Evolutionary conservation across 78 protist genomes (phyloP), one percentile per base, ranked within the genome.

Genomic region (Bodo saltans): DNA sequence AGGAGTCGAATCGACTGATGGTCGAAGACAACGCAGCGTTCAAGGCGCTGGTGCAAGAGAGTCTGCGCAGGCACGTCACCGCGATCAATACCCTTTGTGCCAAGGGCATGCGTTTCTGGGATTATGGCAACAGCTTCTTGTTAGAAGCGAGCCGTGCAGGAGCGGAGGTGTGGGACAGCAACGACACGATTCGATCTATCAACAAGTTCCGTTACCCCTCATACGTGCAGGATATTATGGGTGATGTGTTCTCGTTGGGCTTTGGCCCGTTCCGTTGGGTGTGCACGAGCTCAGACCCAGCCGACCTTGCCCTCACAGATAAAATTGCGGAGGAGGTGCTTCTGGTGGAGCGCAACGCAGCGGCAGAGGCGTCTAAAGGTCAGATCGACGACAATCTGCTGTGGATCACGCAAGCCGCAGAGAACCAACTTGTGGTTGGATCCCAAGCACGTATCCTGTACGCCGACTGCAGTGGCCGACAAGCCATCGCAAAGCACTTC

Each of bases 211-310:
- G 40, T 17, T 94, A 93, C 71, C 97, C 97, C 47, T 76, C 91
- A 1, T 94, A 94, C 85, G 96, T 94, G 28, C 89, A 94, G 79
- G 97, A 94, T 47, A 94, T 93, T 60, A 92, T 94, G 83, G 86
- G 86, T 27, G 75, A 60, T 12, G 23, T 83, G 68, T 94, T 94
- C 78, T 84, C 90, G 28, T 83, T 92, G 30, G 97, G 97, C 11
- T 94, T 94, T 52, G 97, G 97, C 3, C 97, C 97, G 42, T 94
- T 94, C 92, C 86, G 97, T 37, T 94, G 97, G 95, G 95, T 94
- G 28, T 94, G 97, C 72, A 90, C 96, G 26, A 42, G 84, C 35
- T 83, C 93, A 26, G 35, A 68, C 8, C 79, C 68, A 39, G 28
- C 35, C 34, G 97, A 94, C 81, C 75, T 94, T n/a, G 82, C 53